Conservation (phyloP, 331 rosid genomes). For the Malus hybrid region DNA sequence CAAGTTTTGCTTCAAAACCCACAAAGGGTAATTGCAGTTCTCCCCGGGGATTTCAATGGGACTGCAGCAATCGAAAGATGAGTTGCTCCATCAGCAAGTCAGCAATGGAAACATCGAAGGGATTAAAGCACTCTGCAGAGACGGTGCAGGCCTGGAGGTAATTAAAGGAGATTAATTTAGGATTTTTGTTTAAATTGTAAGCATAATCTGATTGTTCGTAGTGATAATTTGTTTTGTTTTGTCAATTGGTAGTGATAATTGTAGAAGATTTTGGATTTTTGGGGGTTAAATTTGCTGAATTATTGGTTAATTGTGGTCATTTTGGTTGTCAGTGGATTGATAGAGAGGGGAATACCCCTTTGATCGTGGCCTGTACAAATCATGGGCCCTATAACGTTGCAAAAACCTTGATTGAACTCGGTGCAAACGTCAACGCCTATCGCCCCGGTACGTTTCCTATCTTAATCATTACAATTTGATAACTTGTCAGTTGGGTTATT, state of each 20-base stretch:
- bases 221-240: slow-evolving; percentile 3
- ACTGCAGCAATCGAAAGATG: slow-evolving; percentile 74
- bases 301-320: neutral
- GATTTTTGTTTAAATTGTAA: neutral
- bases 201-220: slow-evolving; percentile 1
- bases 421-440: slow-evolving; percentile 82
- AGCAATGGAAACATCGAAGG: slow-evolving; percentile 67
- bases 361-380: slow-evolving; percentile 81
- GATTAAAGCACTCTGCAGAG: slow-evolving; percentile 67
- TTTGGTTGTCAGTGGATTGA: slow-evolving; percentile 62
- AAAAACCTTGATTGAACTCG: slow-evolving; percentile 73
- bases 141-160: slow-evolving; percentile 95
- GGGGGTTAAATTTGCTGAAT: neutral
- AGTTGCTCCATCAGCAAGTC: slow-evolving; percentile 74
- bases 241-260: slow-evolving; percentile 13
- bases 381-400: slow-evolving; percentile 58
- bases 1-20: neutral
- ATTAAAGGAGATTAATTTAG: neutral
- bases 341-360: slow-evolving; percentile 71
- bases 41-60: slow-evolving; percentile 45
- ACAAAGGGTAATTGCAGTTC: neutral
- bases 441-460: slow-evolving; percentile 61
- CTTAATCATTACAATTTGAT: neutral
- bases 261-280: neutral
- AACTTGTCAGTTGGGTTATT: neutral